Conservation (phyloP, 2,329 filamentous ascomycete species). For the Stachybotrys echinatus region DNA sequence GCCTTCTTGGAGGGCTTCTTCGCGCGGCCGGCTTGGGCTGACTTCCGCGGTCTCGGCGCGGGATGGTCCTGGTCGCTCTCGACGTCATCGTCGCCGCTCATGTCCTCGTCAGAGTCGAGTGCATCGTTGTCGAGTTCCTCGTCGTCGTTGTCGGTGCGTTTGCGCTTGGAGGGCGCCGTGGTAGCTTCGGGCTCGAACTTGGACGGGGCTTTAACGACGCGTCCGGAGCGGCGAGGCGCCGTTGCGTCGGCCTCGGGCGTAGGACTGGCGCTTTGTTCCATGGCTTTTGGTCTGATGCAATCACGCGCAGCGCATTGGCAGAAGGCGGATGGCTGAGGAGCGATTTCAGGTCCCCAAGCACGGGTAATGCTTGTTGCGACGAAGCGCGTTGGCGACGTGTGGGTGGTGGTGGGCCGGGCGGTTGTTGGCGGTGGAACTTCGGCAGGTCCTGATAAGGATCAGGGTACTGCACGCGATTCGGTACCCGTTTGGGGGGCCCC, state of each 20-base stretch:
- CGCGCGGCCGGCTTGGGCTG: constrained; percentile 37
- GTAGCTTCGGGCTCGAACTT: constrained; percentile 52
- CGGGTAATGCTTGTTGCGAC: constrained; percentile 1
- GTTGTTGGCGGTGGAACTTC: not conserved
- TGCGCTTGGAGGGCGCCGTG: constrained; percentile 48
- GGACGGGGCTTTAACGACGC: constrained; percentile 55
- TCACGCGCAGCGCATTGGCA: not conserved
- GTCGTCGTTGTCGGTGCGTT: constrained; percentile 46
- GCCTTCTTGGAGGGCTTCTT: constrained; percentile 61
- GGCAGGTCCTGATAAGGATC: not conserved
- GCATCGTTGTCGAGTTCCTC: constrained; percentile 44
- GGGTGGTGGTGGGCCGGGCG: not conserved
- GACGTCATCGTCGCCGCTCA: constrained; percentile 38
- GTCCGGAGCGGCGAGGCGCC: constrained; percentile 62
- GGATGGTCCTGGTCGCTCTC: constrained; percentile 40
- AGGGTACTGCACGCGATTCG: too few species aligned
- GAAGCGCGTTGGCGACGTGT: not conserved
- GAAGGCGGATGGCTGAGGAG: not conserved
- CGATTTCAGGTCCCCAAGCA: not conserved
- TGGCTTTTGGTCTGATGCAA: constrained; percentile 25
- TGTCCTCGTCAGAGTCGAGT: constrained; percentile 39
- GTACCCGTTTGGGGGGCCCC: too few species aligned
- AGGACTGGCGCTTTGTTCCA: constrained; percentile 50
- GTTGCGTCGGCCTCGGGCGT: constrained; percentile 46
- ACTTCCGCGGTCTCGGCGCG: constrained; percentile 29